phyloP scores from a whole-genome alignment of 2,329 filamentous ascomycete genomes.

The Cordyceps tenuipes region DNA sequence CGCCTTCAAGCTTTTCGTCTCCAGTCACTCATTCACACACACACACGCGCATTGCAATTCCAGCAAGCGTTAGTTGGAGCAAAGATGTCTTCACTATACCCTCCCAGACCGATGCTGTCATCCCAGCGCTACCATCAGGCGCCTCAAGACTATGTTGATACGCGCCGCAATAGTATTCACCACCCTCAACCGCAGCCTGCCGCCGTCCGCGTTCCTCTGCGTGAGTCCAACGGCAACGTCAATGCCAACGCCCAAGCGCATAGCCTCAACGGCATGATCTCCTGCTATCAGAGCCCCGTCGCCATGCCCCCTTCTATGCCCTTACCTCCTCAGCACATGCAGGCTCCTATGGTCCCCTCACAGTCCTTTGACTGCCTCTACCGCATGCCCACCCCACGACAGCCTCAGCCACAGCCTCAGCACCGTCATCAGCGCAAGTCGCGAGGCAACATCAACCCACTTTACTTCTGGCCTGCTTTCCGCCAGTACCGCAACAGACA shows the following conservation, averaged over 20 bases:
- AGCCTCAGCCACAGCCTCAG: constrained; percentile 24
- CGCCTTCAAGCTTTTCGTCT: background rate
- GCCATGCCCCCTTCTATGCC: constrained; percentile 35
- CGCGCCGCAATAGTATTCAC: constrained; percentile 30
- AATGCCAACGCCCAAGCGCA: constrained; percentile 34
- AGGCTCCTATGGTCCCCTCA: constrained; percentile 43
- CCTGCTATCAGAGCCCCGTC: constrained; percentile 36
- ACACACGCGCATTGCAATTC: constrained; percentile 15
- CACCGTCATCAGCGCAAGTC: constrained; percentile 26
- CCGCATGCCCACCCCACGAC: constrained; percentile 28
- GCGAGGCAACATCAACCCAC: constrained; percentile 43
- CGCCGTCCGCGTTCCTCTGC: constrained; percentile 36
- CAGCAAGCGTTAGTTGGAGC: background rate
- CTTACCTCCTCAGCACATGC: constrained; percentile 27
- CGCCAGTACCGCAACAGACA: constrained; percentile 58
- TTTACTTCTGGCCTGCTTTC: constrained; percentile 55
- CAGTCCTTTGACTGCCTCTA: constrained; percentile 37
- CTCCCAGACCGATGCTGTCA: constrained; percentile 39
- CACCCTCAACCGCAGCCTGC: constrained; percentile 14
- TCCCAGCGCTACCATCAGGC: constrained; percentile 44
- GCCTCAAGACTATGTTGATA: constrained; percentile 38
- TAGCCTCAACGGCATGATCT: constrained; percentile 32
- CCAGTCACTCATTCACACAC: constrained; percentile 7
- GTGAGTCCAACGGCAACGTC: constrained; percentile 40
- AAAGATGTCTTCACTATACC: constrained; percentile 31